Base-by-base conservation (phyloP, 2,329 filamentous ascomycete genomes). In the Fusarium euwallaceae region DNA sequence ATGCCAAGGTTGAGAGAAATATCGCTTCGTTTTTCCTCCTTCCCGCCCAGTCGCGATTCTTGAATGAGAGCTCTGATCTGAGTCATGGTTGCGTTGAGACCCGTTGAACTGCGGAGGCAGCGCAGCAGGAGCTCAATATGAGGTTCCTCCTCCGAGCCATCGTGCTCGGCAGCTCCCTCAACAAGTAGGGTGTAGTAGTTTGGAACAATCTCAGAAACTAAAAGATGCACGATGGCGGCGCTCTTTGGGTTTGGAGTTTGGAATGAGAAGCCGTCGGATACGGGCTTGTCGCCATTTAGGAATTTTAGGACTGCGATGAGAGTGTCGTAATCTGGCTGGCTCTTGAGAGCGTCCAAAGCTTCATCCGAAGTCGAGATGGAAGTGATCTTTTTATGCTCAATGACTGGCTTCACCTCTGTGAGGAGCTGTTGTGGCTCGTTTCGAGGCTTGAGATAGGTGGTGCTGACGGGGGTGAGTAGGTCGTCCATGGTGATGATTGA, bases 171-270 rank as follows among this genome's bases (percentile, higher is more conserved):
- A 32, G 80, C 81, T n/a, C 83, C 84, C 67, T 89, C 87, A 41
- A 86, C 83, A 17, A 96, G 79, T 10, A 90, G 78, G 4, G 86
- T 80, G 96, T 97, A 98, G 82, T 96, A 97, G 79, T 95, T 94
- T 2, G 94, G 93, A 9, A 95, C 86, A 29, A 93, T 95, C 36
- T 92, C 90, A 17, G 89, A 92, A 68, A 97, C 91, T 39, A 99
- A 84, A 4, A 90, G 85, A 79, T 95, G 92, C 62, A 96, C 86
- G 36, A 98, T 90, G 76, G 95, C 93, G 22, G 94, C 91, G 66
- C 91, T 90, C 70, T 90, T 84, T 2, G 95, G 92, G 36, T 89
- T 89, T 4, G 94, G 92, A 4, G 68, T 63, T 11, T 78, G 78
- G 11, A 83, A 67, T 17, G 68, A 72, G 62, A 82, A 81, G 7